Conservation (phyloP, 2,329 filamentous ascomycete genomes). For the Colletotrichum coccodes region DNA sequence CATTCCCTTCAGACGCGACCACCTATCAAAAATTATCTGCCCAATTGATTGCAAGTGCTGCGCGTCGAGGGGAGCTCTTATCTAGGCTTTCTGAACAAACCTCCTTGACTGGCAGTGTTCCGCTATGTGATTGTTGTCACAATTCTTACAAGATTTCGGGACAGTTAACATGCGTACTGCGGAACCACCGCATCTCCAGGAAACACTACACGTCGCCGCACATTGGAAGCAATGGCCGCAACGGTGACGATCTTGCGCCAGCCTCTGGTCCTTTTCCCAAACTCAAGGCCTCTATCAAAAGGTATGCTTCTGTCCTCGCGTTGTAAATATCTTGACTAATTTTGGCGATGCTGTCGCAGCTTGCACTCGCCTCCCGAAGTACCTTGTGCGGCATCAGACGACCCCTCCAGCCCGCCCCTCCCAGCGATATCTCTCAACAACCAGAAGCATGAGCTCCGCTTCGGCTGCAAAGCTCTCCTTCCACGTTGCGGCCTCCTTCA, state of each 20-base stretch:
- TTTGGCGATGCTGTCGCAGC: background rate
- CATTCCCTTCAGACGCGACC: background rate
- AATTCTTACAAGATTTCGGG: background rate
- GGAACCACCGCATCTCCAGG: conserved; percentile 30
- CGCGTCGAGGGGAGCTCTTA: background rate
- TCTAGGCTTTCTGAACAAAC: background rate
- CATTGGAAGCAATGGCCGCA: conserved; percentile 33
- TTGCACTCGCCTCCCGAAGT: background rate
- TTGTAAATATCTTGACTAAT: too few species aligned
- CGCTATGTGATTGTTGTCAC: conserved; percentile 17
- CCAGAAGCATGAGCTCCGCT: conserved; percentile 22
- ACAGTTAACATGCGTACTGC: conserved; percentile 31
- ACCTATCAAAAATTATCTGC: background rate
- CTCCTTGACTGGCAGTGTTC: background rate
- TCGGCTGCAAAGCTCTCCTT: conserved; percentile 63
- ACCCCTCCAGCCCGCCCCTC: conserved; percentile 2
- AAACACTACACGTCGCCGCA: conserved; percentile 29
- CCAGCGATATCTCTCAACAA: conserved; percentile 11
- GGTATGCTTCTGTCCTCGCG: background rate
- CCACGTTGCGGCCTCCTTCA: conserved; percentile 79
- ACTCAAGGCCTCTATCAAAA: background rate
- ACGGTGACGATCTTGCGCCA: conserved; percentile 29
- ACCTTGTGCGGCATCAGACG: background rate
- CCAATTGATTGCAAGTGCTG: background rate
- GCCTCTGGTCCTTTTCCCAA: conserved; percentile 24